Evolutionary conservation across 1,284 basidiomycete species (phyloP).

Genomic region (Mycosarcoma mackinlayi): DNA sequence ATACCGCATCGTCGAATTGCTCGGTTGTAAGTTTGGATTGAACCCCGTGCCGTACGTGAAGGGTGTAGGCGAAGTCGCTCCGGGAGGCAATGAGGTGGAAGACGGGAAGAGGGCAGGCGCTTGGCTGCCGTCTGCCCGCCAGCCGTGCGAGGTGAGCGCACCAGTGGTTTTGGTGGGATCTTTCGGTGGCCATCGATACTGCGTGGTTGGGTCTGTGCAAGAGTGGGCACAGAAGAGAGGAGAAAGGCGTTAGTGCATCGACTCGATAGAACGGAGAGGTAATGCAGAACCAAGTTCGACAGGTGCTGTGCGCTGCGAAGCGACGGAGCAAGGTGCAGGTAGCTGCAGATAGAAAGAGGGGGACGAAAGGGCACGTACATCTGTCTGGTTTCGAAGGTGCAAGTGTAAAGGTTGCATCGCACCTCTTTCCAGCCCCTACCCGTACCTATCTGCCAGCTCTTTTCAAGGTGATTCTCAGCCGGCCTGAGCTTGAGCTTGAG

Average conservation of each 20-base stretch:
- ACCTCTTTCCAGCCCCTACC: not conserved
- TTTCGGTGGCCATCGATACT: conserved; percentile 72
- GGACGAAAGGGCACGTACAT: conserved; percentile 6
- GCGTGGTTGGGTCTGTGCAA: conserved; percentile 67
- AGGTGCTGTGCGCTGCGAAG: not conserved
- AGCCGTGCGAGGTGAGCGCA: not conserved
- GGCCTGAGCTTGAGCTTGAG: not conserved
- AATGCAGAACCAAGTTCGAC: too few species aligned
- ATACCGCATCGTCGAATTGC: conserved; percentile 9
- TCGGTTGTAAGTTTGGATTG: conserved; percentile 42
- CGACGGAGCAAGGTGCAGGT: not conserved
- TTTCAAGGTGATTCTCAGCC: not conserved
- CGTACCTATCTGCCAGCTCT: not conserved
- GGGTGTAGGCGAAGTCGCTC: conserved; percentile 72
- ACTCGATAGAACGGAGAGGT: not conserved
- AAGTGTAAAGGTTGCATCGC: conserved; percentile 2
- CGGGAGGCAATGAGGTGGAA: conserved; percentile 4
- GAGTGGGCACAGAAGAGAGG: too few species aligned
- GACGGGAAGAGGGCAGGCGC: conserved; percentile 7
- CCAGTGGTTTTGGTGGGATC: conserved; percentile 65
- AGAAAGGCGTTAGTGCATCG: not conserved
- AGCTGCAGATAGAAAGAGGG: not conserved
- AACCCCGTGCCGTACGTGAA: conserved; percentile 83
- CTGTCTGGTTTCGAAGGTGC: conserved; percentile 1
- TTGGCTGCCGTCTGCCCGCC: conserved; percentile 5